Conservation (phyloP, 2,329 filamentous ascomycete species). For the Conoideocrella luteorostrata region DNA sequence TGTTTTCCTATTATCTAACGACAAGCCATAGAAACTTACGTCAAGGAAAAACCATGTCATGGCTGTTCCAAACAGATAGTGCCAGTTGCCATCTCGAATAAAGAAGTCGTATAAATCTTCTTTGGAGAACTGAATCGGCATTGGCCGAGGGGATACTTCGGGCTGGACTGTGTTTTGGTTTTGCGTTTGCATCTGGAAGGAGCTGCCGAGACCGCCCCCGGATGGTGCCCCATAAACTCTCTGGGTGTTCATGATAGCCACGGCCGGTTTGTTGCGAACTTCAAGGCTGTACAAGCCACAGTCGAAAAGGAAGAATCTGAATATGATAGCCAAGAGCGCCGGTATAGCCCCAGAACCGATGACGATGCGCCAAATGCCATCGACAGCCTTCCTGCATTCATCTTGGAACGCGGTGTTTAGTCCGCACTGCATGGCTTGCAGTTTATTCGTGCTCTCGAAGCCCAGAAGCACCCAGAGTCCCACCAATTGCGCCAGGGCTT, state of each 20-base stretch:
- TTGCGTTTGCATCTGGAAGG: constrained; percentile 17
- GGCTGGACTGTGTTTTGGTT: constrained; percentile 19
- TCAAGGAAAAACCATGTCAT: constrained; percentile 48
- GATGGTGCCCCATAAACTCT: constrained; percentile 44
- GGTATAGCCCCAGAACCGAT: constrained; percentile 60
- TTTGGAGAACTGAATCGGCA: constrained; percentile 42
- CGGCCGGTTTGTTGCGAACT: constrained; percentile 54
- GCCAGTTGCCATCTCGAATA: constrained; percentile 32
- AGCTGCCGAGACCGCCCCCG: constrained; percentile 11
- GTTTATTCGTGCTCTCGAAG: constrained; percentile 32
- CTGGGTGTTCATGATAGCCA: constrained; percentile 54
- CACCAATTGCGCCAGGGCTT: constrained; percentile 58
- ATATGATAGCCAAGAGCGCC: constrained; percentile 56
- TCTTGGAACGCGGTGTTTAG: constrained; percentile 37
- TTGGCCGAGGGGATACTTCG: constrained; percentile 27
- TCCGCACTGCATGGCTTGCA: constrained; percentile 41
- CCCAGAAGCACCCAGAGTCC: constrained; percentile 47
- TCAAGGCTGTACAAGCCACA: constrained; percentile 60
- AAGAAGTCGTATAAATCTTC: constrained; percentile 45
- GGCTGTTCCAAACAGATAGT: constrained; percentile 34
- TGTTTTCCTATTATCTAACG: constrained; percentile 36
- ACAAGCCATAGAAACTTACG: constrained; percentile 48
- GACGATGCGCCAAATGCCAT: constrained; percentile 61
- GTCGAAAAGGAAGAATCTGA: constrained; percentile 61
- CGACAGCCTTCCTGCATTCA: constrained; percentile 41